Evolutionary conservation across 306 rosid species (phyloP).

Genomic region (Oxytropis ochrocephala): DNA sequence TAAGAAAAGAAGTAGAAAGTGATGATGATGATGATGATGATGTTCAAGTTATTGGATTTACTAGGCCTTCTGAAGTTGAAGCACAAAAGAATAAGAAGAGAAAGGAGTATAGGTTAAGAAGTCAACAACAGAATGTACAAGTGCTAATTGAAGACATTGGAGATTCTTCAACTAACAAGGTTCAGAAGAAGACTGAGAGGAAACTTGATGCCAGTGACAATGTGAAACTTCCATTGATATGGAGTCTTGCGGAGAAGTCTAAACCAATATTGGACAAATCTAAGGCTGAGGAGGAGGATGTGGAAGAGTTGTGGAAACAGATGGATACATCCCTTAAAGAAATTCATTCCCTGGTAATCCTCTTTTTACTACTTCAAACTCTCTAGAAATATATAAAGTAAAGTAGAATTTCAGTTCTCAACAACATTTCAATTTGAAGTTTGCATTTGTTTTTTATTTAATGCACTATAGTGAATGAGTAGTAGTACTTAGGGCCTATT

Average conservation of each 20-base stretch:
- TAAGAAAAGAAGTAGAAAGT: background rate
- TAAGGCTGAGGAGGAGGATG: slow-evolving; percentile 5
- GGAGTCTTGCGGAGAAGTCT: background rate
- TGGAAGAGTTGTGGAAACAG: slow-evolving; percentile 13
- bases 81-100: background rate
- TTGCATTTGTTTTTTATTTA: no score
- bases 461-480: no score
- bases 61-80: background rate
- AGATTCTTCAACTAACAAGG: background rate
- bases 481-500: no score
- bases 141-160: background rate
- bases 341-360: slow-evolving; percentile 9
- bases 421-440: no score
- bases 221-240: background rate
- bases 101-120: background rate
- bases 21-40: background rate
- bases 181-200: background rate
- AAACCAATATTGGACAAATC: slow-evolving; percentile 15
- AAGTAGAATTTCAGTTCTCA: no score
- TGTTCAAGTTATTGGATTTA: background rate
- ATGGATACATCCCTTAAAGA: background rate
- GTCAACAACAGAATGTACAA: background rate
- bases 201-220: background rate
- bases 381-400: no score
- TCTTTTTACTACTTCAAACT: background rate